Evolutionary conservation across 2,329 filamentous ascomycete species (phyloP).

Genomic region (Onygenales sp.): DNA sequence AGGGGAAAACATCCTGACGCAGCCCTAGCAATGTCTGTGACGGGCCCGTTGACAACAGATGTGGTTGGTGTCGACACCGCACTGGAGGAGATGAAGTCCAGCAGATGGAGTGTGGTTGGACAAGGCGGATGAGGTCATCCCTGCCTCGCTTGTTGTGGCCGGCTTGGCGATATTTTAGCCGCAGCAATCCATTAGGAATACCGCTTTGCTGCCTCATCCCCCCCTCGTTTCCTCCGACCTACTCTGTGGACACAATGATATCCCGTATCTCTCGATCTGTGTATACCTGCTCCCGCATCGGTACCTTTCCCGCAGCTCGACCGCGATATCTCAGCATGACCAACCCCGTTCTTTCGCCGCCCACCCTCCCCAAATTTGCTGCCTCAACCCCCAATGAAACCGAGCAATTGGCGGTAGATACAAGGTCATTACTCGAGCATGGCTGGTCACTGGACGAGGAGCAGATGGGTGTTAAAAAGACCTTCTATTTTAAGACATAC

Average conservation of each 20-base stretch:
- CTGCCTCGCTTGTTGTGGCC: too few relatives aligned
- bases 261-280: not conserved
- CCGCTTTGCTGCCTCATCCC: not conserved
- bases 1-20: too few relatives aligned
- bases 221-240: not conserved
- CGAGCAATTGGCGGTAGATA: constrained; percentile 6
- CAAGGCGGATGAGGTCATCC: too few relatives aligned
- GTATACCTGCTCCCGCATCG: not conserved
- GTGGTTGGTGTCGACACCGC: too few relatives aligned
- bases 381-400: not conserved
- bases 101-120: too few relatives aligned
- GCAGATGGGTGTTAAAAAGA: constrained; percentile 26
- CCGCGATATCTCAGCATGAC: not conserved
- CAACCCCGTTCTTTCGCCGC: not conserved
- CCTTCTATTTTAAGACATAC: constrained; percentile 30
- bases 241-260: not conserved
- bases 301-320: not conserved
- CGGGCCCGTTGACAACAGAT: too few relatives aligned
- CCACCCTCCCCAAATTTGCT: not conserved
- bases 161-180: too few relatives aligned
- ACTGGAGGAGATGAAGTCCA: too few relatives aligned
- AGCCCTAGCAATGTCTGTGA: too few relatives aligned
- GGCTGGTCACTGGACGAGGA: constrained; percentile 27
- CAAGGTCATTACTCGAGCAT: constrained; percentile 18
- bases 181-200: too few relatives aligned